Base-by-base conservation (phyloP, 2,329 filamentous ascomycete genomes). In the Cyanodermella asteris region DNA sequence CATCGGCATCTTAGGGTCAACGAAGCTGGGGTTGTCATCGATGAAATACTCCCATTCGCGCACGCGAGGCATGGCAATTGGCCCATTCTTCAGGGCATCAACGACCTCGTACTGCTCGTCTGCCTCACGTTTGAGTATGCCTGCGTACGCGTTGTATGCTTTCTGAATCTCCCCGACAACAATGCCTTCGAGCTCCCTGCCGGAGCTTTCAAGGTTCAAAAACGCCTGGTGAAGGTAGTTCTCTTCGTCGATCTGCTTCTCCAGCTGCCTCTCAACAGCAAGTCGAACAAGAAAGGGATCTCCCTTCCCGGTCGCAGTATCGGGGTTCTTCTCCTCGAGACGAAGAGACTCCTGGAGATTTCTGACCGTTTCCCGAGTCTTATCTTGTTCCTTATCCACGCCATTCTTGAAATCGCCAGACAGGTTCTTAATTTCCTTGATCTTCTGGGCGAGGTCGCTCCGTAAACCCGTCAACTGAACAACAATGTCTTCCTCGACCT, bases 131-230 rank as follows among this genome's bases (percentile, higher is more conserved):
- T 84, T 91, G 31, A 94, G 56, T 34, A 94, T 91, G 26, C 73
- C 75, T 13, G 82, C 77, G 38, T 91, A 80, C 3, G 82, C 81
- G 40, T 87, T 91, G 54, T 93, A 94, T 0, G 87, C 81, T 48
- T 94, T 94, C 44, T 97, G 87, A 20, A 97, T 90, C 49, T 97
- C 87, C 36, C 82, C 80, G 9, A 97, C 80, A 1, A 97, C 80
- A 34, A 97, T 94, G 1, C 80, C 76, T 50, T 97, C 87, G 3
- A 97, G 65, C 50, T 97, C 87, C 31, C 82, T 73, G 3, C 87
- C 87, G 10, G 87, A 94, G 36, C 68, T 77, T 47, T 97, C 87
- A 9, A 97, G 61, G 44, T 97, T 94, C 25, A 93, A 59, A 41
- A 90, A 93, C 7, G 87, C 87, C 75, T 91, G 29, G 44, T 94